Conservation (phyloP, 2,329 filamentous ascomycete species). For the Gaeumannomyces tritici region DNA sequence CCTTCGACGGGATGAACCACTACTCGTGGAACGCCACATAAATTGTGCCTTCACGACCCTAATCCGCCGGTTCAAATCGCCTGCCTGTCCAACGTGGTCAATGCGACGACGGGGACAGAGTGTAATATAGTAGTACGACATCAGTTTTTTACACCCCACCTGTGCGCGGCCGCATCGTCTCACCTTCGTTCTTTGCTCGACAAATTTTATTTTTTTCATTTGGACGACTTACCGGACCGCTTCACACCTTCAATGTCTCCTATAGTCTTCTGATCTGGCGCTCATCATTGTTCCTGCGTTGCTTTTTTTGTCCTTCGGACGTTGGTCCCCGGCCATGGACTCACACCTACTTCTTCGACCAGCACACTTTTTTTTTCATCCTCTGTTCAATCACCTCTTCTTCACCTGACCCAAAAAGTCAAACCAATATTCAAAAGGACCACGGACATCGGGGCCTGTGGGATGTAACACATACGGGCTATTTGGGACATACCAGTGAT, state of each 20-base stretch:
- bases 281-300: background rate
- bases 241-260: background rate
- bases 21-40: conserved; percentile 48
- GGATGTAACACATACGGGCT: background rate
- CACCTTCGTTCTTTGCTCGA: background rate
- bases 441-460: background rate
- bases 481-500: background rate
- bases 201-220: background rate
- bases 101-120: background rate
- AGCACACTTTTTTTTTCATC: background rate
- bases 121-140: background rate
- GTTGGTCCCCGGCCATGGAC: background rate
- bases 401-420: background rate
- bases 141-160: background rate
- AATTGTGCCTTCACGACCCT: background rate
- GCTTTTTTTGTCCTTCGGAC: background rate
- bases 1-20: conserved; percentile 41
- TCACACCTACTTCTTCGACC: background rate
- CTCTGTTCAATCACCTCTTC: background rate
- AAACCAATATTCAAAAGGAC: background rate
- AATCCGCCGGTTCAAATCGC: background rate
- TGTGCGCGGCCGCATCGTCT: background rate
- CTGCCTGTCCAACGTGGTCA: background rate
- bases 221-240: background rate
- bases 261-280: background rate